Conservation (phyloP, 2,329 filamentous ascomycete species). For the Penicillium sp. region DNA sequence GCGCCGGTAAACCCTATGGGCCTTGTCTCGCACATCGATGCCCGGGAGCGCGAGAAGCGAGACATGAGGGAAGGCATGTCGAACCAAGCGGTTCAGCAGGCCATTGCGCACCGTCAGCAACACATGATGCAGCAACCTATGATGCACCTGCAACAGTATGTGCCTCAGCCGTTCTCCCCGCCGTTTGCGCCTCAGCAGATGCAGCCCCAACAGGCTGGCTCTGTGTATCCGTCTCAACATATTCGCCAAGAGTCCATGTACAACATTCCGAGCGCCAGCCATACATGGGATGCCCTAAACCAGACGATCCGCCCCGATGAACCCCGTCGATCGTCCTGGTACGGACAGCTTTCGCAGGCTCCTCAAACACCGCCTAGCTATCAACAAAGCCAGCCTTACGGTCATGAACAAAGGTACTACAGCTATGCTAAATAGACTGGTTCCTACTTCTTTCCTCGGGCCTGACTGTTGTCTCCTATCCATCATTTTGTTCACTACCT, state of each 20-base stretch:
- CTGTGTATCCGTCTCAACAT: constrained; percentile 20
- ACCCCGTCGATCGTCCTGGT: constrained; percentile 36
- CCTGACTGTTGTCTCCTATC: not conserved
- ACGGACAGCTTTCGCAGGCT: constrained; percentile 28
- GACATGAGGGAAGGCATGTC: constrained; percentile 67
- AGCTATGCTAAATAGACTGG: constrained; percentile 16
- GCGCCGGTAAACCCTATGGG: constrained; percentile 54
- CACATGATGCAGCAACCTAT: constrained; percentile 45
- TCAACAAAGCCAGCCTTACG: constrained; percentile 27
- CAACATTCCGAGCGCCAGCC: constrained; percentile 36
- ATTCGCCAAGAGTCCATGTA: constrained; percentile 31
- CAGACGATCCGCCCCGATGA: constrained; percentile 32
- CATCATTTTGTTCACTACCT: not conserved
- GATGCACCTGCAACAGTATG: constrained; percentile 36
- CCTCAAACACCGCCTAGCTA: constrained; percentile 25
- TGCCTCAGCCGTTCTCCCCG: constrained; percentile 1
- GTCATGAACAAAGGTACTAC: constrained; percentile 28
- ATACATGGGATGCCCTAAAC: constrained; percentile 38
- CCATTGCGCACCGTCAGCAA: constrained; percentile 67
- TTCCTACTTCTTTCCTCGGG: not conserved
- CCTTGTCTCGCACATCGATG: constrained; percentile 75
- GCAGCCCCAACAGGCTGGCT: constrained; percentile 14
- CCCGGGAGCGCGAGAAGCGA: constrained; percentile 73
- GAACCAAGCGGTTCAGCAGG: constrained; percentile 69
- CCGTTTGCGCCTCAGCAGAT: not conserved